Percentiles rank a stretch among this genome's conserved stretches.
phyloP scores from a whole-genome alignment of 1,284 basidiomycete species.

The Heterobasidion occidentale region DNA sequence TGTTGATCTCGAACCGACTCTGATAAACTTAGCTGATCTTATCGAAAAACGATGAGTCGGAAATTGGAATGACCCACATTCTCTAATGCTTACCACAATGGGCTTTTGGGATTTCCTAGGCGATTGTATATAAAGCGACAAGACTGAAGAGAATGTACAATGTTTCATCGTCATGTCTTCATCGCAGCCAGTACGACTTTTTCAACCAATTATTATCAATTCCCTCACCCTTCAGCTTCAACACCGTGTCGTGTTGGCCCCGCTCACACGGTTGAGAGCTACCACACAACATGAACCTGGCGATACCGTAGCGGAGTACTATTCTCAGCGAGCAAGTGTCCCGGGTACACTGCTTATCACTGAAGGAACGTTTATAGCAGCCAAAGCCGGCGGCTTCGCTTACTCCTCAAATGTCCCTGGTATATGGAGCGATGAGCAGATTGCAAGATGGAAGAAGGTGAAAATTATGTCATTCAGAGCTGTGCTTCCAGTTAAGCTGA shows the following conservation, averaged over 20 bases:
- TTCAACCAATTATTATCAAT: conserved; percentile 38
- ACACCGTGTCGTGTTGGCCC: conserved; percentile 41
- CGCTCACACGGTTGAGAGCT: conserved; percentile 34
- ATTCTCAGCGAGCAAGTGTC: conserved; percentile 33
- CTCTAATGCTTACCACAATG: no score
- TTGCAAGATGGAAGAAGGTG: conserved; percentile 22
- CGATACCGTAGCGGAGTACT: conserved; percentile 33
- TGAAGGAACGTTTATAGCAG: conserved; percentile 36
- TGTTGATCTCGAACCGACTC: no score
- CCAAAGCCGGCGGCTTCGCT: conserved; percentile 27
- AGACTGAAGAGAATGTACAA: no score
- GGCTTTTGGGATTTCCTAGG: no score
- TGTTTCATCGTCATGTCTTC: neutral
- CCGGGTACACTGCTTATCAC: conserved; percentile 41
- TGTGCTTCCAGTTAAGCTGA: neutral
- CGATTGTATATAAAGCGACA: no score
- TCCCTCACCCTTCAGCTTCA: conserved; percentile 27
- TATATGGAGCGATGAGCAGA: conserved; percentile 17
- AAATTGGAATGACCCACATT: no score
- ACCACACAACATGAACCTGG: conserved; percentile 18
- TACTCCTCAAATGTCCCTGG: conserved; percentile 15
- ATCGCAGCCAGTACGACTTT: conserved; percentile 20
- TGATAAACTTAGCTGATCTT: no score
- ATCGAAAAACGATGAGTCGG: no score
- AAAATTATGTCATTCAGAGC: neutral